A percentile compares a stretch with the other conserved stretches of the same genome.
These are phyloP conservation scores for Achaetomiella virescens DNA, from an alignment of 495 filamentous ascomycete genomes.

Conservation along the genomic window DNA sequence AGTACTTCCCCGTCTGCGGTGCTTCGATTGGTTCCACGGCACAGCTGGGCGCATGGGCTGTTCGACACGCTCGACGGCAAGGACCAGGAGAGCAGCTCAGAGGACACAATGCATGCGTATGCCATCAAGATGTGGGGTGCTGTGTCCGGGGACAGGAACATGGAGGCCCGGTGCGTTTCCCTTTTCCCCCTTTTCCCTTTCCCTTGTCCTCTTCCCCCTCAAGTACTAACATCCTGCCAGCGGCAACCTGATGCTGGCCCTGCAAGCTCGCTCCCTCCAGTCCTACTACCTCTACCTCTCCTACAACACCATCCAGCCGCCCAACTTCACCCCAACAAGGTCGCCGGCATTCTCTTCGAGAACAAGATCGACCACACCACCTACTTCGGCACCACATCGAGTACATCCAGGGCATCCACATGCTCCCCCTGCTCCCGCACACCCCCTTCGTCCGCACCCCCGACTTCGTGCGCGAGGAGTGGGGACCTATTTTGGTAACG, in stretches of 20 bases:
- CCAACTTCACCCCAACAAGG: conserved; percentile 76
- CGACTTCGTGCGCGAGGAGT: conserved; percentile 79
- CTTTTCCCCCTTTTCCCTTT: not conserved
- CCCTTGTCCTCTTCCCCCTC: not conserved
- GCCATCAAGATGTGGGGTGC: conserved; percentile 91
- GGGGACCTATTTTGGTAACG: conserved; percentile 67
- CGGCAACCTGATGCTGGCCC: conserved; percentile 75
- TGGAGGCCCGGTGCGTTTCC: conserved; percentile 65
- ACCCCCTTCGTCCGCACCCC: conserved; percentile 58
- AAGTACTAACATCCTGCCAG: conserved; percentile 16
- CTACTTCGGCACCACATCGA: conserved; percentile 78
- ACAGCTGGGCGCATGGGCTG: conserved; percentile 95
- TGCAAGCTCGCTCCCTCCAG: conserved; percentile 62
- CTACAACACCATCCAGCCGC: conserved; percentile 69
- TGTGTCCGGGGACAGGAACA: conserved; percentile 63
- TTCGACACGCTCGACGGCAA: conserved; percentile 88
- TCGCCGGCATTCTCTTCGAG: conserved; percentile 90
- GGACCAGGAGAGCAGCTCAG: conserved; percentile 85
- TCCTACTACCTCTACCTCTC: conserved; percentile 75
- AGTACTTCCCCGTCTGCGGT: conserved; percentile 77
- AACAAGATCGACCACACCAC: conserved; percentile 96
- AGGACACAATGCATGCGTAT: conserved; percentile 85
- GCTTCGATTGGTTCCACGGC: conserved; percentile 95
- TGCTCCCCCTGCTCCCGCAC: conserved; percentile 79
- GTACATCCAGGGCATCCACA: conserved; percentile 93